Percentiles rank a stretch among this genome's conserved stretches.
Evolutionary conservation across 345 rosid genomes (phyloP).

Genomic region (Sonneratia caseolaris): DNA sequence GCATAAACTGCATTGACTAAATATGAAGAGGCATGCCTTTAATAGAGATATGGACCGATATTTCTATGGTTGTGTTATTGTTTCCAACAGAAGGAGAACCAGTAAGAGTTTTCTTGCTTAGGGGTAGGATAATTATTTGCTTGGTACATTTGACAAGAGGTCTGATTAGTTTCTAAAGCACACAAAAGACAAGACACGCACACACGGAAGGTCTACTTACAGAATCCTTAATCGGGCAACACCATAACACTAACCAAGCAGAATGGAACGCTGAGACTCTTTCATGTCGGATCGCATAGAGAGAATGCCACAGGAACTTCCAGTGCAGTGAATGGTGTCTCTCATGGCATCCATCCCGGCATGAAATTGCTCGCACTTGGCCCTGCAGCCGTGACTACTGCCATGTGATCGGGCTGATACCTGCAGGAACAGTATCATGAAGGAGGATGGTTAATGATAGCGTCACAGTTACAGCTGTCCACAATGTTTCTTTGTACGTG

Average conservation of each 20-base stretch:
- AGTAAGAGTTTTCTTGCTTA: too few species aligned
- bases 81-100: too few species aligned
- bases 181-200: neutral
- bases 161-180: neutral
- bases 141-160: too few species aligned
- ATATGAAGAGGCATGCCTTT: too few species aligned
- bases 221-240: slow-evolving; percentile 3
- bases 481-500: too few species aligned
- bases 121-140: too few species aligned
- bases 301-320: too few species aligned
- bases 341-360: slow-evolving; percentile 84
- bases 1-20: too few species aligned
- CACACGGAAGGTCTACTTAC: slow-evolving; percentile 3
- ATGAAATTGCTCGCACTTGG: slow-evolving; percentile 49
- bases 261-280: neutral
- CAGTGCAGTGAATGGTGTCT: neutral
- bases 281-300: neutral
- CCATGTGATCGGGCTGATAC: slow-evolving; percentile 21
- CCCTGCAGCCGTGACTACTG: neutral
- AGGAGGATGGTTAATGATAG: neutral
- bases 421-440: slow-evolving; percentile 17
- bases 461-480: too few species aligned
- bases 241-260: neutral
- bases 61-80: too few species aligned
- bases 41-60: too few species aligned